phyloP scores from a whole-genome alignment of 1,139 yeast species.

The Yamadazyma conglobata region DNA sequence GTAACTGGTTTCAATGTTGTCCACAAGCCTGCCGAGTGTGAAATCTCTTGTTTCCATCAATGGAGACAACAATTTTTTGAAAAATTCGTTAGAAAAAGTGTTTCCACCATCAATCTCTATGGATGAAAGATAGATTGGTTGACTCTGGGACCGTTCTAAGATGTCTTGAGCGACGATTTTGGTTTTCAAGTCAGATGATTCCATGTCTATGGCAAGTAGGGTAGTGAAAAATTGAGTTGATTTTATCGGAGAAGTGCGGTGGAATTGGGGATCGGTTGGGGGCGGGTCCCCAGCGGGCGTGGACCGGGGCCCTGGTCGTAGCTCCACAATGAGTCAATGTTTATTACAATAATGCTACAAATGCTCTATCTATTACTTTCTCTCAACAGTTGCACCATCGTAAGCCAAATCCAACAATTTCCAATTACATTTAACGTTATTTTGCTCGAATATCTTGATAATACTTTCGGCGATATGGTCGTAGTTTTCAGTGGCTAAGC shows the following conservation, averaged over 20 bases:
- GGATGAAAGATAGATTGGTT: conserved; percentile 43
- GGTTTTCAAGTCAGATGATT: conserved; percentile 21
- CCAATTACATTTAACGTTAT: conserved; percentile 75
- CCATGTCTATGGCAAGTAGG: too few relatives aligned
- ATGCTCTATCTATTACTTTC: neutral
- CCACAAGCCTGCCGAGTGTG: conserved; percentile 41
- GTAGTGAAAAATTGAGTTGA: too few relatives aligned
- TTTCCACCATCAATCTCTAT: conserved; percentile 52
- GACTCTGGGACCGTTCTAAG: conserved; percentile 29
- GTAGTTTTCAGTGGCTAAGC: conserved; percentile 84
- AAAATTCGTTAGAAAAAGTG: conserved; percentile 43
- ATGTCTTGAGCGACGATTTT: conserved; percentile 32
- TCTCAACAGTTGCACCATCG: conserved; percentile 67
- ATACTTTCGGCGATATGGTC: conserved; percentile 81
- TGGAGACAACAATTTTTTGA: conserved; percentile 44
- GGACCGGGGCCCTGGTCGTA: too few relatives aligned
- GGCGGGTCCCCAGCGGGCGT: too few relatives aligned
- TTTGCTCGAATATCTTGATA: conserved; percentile 61
- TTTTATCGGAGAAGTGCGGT: too few relatives aligned
- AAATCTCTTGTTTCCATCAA: conserved; percentile 41
- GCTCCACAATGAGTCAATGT: too few relatives aligned
- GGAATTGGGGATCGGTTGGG: too few relatives aligned
- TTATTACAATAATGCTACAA: too few relatives aligned
- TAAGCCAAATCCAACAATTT: conserved; percentile 79
- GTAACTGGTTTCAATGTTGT: conserved; percentile 23